A percentile compares a stretch with the other conserved stretches of the same genome.
Conservation (phyloP, 768 basidiomycete genomes). For the Ramaria sp. region DNA sequence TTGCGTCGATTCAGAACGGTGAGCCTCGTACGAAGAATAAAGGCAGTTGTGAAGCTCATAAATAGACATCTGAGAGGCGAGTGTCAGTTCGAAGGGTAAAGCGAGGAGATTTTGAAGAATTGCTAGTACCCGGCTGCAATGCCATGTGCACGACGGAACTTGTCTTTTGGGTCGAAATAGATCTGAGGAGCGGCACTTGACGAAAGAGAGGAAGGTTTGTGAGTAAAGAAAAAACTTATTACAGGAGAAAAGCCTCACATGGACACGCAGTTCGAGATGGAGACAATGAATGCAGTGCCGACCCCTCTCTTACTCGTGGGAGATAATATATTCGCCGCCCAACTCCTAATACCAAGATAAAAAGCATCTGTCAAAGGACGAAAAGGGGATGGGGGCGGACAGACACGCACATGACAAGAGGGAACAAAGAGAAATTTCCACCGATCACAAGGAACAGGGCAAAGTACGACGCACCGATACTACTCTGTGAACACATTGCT, state of each 20-base stretch:
- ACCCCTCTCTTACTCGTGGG: slow-evolving; percentile 51
- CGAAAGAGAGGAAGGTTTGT: not conserved
- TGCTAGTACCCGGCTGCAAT: slow-evolving; percentile 37
- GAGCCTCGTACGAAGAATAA: slow-evolving; percentile 35
- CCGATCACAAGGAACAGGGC: slow-evolving; percentile 46
- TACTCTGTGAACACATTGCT: slow-evolving; percentile 38
- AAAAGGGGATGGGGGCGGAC: not conserved
- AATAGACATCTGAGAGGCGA: slow-evolving; percentile 28
- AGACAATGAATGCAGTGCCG: slow-evolving; percentile 49
- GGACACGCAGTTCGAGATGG: slow-evolving; percentile 46
- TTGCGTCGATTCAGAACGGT: slow-evolving; percentile 32
- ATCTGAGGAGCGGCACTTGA: slow-evolving; percentile 43
- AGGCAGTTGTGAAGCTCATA: slow-evolving; percentile 30
- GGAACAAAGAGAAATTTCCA: slow-evolving; percentile 44
- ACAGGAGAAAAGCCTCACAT: slow-evolving; percentile 27
- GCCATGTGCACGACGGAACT: slow-evolving; percentile 42
- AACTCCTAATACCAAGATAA: slow-evolving; percentile 30
- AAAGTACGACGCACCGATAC: slow-evolving; percentile 44
- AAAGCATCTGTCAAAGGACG: not conserved
- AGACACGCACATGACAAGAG: slow-evolving; percentile 41
- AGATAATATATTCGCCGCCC: slow-evolving; percentile 48
- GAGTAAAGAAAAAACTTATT: not conserved
- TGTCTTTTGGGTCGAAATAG: slow-evolving; percentile 41
- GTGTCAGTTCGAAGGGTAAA: not conserved
- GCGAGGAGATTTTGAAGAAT: not conserved